Percentiles rank a stretch among this genome's conserved stretches.
phyloP scores from a whole-genome alignment of 2,329 filamentous ascomycete species.

The Aspergillus unguis region DNA sequence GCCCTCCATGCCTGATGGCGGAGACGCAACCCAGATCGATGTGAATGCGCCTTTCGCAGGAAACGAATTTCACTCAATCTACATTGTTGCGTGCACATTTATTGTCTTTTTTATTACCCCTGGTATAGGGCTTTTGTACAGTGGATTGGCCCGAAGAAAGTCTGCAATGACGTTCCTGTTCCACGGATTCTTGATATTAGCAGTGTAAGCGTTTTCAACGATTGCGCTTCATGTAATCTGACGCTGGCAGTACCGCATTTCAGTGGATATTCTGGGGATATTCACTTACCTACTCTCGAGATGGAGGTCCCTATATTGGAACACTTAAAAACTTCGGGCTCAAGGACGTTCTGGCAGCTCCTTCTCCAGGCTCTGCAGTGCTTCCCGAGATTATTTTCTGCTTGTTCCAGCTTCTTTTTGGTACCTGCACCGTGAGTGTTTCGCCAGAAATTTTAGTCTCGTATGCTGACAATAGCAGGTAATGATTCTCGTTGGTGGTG shows the following conservation, averaged over 20 bases:
- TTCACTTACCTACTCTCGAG: conserved; percentile 59
- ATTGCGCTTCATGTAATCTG: no score
- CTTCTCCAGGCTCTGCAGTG: conserved; percentile 54
- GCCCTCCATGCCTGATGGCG: conserved; percentile 49
- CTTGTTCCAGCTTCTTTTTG: conserved; percentile 64
- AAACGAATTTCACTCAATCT: conserved; percentile 60
- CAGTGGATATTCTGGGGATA: conserved; percentile 66
- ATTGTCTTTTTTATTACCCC: conserved; percentile 66
- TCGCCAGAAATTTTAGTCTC: neutral
- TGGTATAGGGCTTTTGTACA: conserved; percentile 63
- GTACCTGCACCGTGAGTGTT: conserved; percentile 38
- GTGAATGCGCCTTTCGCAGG: conserved; percentile 59
- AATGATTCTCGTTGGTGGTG: conserved; percentile 63
- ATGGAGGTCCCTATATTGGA: conserved; percentile 61
- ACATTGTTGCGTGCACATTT: conserved; percentile 55
- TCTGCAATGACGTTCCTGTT: conserved; percentile 61
- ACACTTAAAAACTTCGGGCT: conserved; percentile 60
- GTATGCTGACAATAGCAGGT: conserved; percentile 46
- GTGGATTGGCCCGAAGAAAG: conserved; percentile 61
- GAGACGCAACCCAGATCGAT: conserved; percentile 52
- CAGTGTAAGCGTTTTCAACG: conserved; percentile 40
- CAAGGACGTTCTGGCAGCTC: conserved; percentile 59
- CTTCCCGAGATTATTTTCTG: conserved; percentile 66
- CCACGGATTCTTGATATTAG: conserved; percentile 58
- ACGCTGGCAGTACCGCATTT: conserved; percentile 37